A percentile compares a stretch with the other conserved stretches of the same genome.
These are phyloP conservation scores for Codiaeum variegatum DNA, from an alignment of 441 rosid genomes.

Conservation along the genomic window DNA sequence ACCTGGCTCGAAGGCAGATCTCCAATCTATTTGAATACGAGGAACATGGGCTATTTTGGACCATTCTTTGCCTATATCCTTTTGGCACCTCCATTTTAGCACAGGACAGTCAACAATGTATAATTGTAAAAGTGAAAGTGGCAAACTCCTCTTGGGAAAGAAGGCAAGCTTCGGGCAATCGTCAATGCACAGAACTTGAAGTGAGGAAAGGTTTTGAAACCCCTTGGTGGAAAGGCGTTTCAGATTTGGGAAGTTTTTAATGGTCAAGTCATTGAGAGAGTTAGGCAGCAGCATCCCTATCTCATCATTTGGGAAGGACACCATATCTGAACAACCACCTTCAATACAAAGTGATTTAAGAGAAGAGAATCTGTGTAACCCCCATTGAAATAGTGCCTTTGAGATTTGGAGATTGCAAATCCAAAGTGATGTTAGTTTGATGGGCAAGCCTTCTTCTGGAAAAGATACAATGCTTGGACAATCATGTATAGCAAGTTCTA, in stretches of 20 bases:
- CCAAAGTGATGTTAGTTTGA: neutral
- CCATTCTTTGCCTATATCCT: neutral
- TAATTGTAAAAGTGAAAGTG: constrained; percentile 3
- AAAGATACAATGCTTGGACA: neutral
- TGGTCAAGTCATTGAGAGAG: neutral
- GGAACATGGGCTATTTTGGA: constrained; percentile 17
- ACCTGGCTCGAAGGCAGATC: neutral
- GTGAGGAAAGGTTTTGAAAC: constrained; percentile 7
- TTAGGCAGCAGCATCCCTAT: constrained; percentile 1
- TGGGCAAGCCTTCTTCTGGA: neutral
- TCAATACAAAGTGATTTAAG: neutral
- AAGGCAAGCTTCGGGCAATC: neutral
- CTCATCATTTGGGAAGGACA: neutral
- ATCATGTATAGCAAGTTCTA: neutral
- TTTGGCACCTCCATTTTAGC: neutral
- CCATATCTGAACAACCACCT: neutral
- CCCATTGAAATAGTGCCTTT: neutral
- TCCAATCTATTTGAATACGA: neutral
- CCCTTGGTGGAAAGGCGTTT: constrained; percentile 7
- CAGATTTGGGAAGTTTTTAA: constrained; percentile 1
- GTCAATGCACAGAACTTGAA: neutral
- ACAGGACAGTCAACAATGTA: constrained; percentile 1
- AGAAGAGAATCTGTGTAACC: neutral
- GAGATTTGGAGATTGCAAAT: neutral
- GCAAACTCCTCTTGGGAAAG: neutral